Evolutionary conservation across 495 filamentous ascomycete species (phyloP), one percentile per base, ranked within the genome.

Genomic region (Tuber magnatum): DNA sequence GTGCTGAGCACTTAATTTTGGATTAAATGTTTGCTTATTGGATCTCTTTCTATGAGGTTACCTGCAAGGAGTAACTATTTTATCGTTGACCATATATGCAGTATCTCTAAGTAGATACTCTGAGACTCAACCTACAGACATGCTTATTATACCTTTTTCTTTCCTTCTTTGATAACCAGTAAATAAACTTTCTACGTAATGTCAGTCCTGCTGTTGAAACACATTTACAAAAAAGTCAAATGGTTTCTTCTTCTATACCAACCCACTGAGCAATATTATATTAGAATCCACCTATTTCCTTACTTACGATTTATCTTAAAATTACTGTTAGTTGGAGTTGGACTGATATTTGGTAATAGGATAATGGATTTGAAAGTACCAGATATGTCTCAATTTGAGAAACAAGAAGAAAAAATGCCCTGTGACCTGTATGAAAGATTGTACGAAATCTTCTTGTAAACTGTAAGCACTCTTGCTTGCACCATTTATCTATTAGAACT

Each of bases 331-430:
- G 72, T 43, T 22, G 41, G 41, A 42, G 12, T 10, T 42, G 41
- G 69, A 65, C 72, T 73, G 72, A 72, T 72, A 40, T 72, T 28
- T 72, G 38, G 6, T 41, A 40, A 41, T 72, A 22, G 0, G 0
- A 18, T 12, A 16, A 72, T 12, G 5, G 14, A 3, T 43, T 72
- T 0, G 22, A 72, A 32, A 51, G 51, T 41, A 72, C 40, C 0
- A 40, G 71, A 72, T 72, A 16, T 42, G 40, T 44, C 32, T 72
- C 32, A 8, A 72, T 72, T 6, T 6, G 38, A 42, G 24, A 20
- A 18, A 72, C 16, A 3, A 72, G 20, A 72, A 16, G 16, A 7
- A 35, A 39, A 32, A 72, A 72, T 28, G 38, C 32, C 3, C 20
- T 1, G 18, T 32, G 1, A 4, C 39, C 16, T 38, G 51, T 72